Conservation (phyloP, 2,329 filamentous ascomycete species). For the Phialophora tarda region DNA sequence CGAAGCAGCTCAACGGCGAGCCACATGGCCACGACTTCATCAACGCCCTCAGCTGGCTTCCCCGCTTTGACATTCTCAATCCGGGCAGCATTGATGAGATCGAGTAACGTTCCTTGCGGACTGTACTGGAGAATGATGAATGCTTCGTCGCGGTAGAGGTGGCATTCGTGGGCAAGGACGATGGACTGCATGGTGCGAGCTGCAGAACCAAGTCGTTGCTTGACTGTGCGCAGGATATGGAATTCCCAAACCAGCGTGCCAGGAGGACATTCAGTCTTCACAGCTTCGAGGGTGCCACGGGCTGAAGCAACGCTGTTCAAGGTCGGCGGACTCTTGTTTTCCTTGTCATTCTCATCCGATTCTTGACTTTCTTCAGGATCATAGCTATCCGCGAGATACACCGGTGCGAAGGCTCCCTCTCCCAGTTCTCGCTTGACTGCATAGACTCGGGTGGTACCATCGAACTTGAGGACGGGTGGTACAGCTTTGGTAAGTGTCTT, state of each 20-base stretch:
- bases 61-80: slow-evolving; percentile 63
- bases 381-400: slow-evolving; percentile 84
- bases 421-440: slow-evolving; percentile 84
- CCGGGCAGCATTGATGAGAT: slow-evolving; percentile 86
- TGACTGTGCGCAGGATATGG: slow-evolving; percentile 86
- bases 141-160: slow-evolving; percentile 86
- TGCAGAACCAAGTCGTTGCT: slow-evolving; percentile 71
- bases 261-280: slow-evolving; percentile 93
- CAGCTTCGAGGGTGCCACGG: slow-evolving; percentile 74
- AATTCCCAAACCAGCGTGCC: slow-evolving; percentile 78
- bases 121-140: slow-evolving; percentile 88
- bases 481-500: slow-evolving; percentile 64
- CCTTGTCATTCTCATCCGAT: slow-evolving; percentile 55
- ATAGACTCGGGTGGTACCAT: slow-evolving; percentile 70
- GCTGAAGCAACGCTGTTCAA: slow-evolving; percentile 40
- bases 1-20: slow-evolving; percentile 90
- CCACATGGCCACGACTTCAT: slow-evolving; percentile 93
- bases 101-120: slow-evolving; percentile 89
- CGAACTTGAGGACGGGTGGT: slow-evolving; percentile 71
- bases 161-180: slow-evolving; percentile 84
- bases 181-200: slow-evolving; percentile 75
- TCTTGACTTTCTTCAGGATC: slow-evolving; percentile 57
- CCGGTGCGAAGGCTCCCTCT: slow-evolving; percentile 90
- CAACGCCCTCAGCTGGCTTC: slow-evolving; percentile 63
- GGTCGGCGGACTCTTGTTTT: slow-evolving; percentile 52